A percentile compares a stretch with the other conserved stretches of the same genome.
Evolutionary conservation across 495 filamentous ascomycete genomes (phyloP).

Genomic region (Podospora fimiseda): DNA sequence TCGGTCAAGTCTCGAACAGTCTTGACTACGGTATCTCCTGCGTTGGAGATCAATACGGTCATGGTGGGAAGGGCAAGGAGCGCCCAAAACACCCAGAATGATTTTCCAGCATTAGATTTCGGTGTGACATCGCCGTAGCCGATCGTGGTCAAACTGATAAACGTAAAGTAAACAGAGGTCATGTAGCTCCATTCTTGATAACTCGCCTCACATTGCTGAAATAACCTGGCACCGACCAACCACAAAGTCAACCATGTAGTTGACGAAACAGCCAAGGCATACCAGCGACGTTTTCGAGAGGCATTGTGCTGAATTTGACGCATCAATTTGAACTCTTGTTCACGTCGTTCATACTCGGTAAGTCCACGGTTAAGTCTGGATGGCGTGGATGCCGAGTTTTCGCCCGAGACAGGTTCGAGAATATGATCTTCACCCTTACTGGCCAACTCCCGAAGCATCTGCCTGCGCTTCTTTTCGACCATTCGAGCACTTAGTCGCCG

Average conservation of each 20-base stretch:
- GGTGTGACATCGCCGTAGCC: conserved; percentile 78
- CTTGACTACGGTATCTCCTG: conserved; percentile 72
- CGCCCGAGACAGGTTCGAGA: conserved; percentile 42
- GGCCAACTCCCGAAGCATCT: conserved; percentile 47
- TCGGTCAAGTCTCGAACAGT: conserved; percentile 62
- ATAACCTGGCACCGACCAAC: conserved; percentile 71
- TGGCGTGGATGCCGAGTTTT: background rate
- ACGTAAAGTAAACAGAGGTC: conserved; percentile 71
- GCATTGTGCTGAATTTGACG: conserved; percentile 66
- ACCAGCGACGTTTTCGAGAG: conserved; percentile 58
- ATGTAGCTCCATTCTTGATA: conserved; percentile 72
- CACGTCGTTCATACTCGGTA: conserved; percentile 54
- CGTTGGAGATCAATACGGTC: conserved; percentile 79
- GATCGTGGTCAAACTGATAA: conserved; percentile 72
- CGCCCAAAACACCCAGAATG: conserved; percentile 89
- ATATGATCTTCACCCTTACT: conserved; percentile 41
- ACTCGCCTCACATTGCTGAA: conserved; percentile 41
- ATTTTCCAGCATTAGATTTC: conserved; percentile 61
- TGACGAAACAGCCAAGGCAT: conserved; percentile 56
- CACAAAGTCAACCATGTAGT: conserved; percentile 65
- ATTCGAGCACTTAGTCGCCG: conserved; percentile 62
- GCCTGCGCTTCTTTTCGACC: conserved; percentile 59
- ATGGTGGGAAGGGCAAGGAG: conserved; percentile 74
- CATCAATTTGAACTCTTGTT: conserved; percentile 80
- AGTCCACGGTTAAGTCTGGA: conserved; percentile 3